Conservation (phyloP, 164 flowering plant genomes). For the Macadamia integrifolia region DNA sequence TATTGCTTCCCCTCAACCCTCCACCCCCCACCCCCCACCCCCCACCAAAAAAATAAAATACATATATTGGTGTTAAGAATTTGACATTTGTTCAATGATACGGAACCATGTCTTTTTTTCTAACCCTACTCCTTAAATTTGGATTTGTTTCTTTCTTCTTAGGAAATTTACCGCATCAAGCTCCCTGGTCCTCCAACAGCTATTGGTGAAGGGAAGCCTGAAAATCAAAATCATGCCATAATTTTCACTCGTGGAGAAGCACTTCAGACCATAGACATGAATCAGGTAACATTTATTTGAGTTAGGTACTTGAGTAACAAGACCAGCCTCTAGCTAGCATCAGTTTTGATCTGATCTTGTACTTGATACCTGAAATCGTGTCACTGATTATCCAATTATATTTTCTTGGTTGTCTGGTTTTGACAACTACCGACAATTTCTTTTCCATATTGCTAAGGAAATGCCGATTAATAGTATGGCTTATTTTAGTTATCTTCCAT, state of each 20-base stretch:
- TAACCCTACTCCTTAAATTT: neutral
- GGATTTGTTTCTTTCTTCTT: neutral
- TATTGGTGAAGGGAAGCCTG: slow-evolving; percentile 98
- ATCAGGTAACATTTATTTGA: slow-evolving; percentile 28
- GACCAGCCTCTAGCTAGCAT: too few relatives aligned
- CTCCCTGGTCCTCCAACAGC: slow-evolving; percentile 87
- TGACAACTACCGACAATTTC: too few relatives aligned
- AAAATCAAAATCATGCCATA: slow-evolving; percentile 98
- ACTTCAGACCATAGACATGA: slow-evolving; percentile 97
- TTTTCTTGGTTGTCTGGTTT: too few relatives aligned
- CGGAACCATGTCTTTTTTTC: neutral
- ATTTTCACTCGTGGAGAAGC: slow-evolving; percentile 99
- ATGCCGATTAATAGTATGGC: too few relatives aligned
- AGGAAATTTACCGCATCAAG: slow-evolving; percentile 97
- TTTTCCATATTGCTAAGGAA: too few relatives aligned
- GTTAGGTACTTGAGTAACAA: neutral
- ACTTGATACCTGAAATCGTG: too few relatives aligned
- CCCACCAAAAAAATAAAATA: too few relatives aligned
- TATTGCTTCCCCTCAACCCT: too few relatives aligned
- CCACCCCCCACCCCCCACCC: too few relatives aligned
- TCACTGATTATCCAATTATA: too few relatives aligned
- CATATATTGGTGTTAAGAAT: neutral
- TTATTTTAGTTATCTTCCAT: too few relatives aligned
- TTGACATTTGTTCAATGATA: neutral
- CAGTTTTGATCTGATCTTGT: too few relatives aligned